Conservation (phyloP, 2,329 filamentous ascomycete species). For the Trichophyton equinum region DNA sequence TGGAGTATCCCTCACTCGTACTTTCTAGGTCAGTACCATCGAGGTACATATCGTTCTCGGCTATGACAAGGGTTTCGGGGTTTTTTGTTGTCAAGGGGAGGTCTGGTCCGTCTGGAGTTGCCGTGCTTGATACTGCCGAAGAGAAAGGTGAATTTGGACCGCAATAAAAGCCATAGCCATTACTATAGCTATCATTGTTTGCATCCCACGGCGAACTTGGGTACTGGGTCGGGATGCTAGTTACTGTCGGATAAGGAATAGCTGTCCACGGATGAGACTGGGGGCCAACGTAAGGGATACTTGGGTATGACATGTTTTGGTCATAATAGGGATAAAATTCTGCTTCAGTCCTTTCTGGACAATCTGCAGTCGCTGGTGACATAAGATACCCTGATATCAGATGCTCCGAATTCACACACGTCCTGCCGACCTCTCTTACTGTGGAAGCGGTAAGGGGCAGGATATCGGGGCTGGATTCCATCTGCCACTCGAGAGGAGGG, state of each 20-base stretch:
- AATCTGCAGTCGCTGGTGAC: not conserved
- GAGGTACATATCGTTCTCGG: not conserved
- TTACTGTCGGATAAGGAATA: not conserved
- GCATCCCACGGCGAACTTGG: not conserved
- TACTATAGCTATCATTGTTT: not conserved
- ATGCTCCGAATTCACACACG: not conserved
- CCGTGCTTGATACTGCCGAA: constrained; percentile 5
- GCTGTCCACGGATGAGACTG: not conserved
- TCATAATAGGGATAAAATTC: not conserved
- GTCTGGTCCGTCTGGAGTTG: constrained; percentile 3
- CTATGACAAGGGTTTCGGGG: not conserved
- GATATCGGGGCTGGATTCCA: not conserved
- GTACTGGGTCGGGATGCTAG: not conserved
- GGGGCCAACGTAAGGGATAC: not conserved
- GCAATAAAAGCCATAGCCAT: constrained; percentile 4
- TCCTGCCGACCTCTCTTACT: not conserved
- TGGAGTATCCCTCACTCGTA: not conserved
- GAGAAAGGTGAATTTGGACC: constrained; percentile 9
- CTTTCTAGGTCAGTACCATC: not conserved
- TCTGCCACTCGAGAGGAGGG: not conserved
- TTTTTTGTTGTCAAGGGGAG: not conserved
- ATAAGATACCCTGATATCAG: not conserved
- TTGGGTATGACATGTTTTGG: not conserved
- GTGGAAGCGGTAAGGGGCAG: not conserved
- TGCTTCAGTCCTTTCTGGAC: not conserved